Evolutionary conservation across 2,329 filamentous ascomycete species (phyloP).

Genomic region (Xenosphaeropsis pyriputrescens): DNA sequence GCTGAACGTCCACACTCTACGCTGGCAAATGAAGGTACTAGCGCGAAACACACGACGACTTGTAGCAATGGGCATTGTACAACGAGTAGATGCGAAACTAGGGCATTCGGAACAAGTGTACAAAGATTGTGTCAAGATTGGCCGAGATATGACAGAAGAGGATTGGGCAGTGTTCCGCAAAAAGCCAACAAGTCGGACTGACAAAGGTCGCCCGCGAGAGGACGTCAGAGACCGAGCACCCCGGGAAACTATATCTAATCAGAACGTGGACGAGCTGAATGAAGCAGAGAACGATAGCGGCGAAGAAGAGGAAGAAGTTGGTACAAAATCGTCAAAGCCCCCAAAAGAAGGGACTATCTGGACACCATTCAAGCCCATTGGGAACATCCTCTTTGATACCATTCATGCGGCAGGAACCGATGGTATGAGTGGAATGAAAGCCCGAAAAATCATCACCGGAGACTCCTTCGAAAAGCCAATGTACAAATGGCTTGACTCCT

Average conservation of each 20-base stretch:
- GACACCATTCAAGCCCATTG: not conserved
- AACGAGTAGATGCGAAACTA: constrained; percentile 40
- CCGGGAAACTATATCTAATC: no score
- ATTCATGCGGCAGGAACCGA: not conserved
- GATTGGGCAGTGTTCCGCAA: constrained; percentile 41
- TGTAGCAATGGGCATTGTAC: constrained; percentile 36
- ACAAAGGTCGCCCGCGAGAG: constrained; percentile 12
- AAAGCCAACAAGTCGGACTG: constrained; percentile 17
- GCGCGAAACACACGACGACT: constrained; percentile 44
- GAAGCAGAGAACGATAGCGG: not conserved
- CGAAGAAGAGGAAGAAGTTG: not conserved
- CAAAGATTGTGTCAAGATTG: constrained; percentile 46
- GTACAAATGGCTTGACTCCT: not conserved
- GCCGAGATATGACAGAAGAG: constrained; percentile 36
- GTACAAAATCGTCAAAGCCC: no score
- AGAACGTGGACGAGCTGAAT: not conserved
- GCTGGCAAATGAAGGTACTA: constrained; percentile 44
- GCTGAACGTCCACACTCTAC: constrained; percentile 36
- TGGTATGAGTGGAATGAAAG: not conserved
- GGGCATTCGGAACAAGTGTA: constrained; percentile 27
- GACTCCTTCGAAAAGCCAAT: not conserved
- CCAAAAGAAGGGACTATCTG: no score
- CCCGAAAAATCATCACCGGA: not conserved
- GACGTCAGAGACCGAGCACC: not conserved
- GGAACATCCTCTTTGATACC: not conserved